phyloP scores from a whole-genome alignment of 805 yeast genomes.

The Yarrowia porcina region DNA sequence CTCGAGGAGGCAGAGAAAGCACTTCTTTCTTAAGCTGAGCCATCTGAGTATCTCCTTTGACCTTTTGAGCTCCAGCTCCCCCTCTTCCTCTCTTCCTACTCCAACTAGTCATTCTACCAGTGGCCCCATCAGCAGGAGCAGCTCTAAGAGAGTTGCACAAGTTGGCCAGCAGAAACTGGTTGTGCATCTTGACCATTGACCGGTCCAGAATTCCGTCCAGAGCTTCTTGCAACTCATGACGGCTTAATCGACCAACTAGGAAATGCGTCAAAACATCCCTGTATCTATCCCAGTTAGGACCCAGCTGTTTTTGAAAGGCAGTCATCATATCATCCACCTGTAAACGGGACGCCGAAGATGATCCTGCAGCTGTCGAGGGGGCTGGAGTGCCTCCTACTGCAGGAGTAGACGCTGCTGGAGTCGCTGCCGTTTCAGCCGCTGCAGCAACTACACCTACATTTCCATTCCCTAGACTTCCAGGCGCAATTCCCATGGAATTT shows the following conservation, averaged over 20 bases:
- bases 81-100: slow-evolving; percentile 52
- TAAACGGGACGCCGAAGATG: slow-evolving; percentile 39
- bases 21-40: slow-evolving; percentile 82
- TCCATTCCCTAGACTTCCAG: background rate
- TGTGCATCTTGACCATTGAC: slow-evolving; percentile 62
- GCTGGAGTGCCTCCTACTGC: slow-evolving; percentile 2
- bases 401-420: background rate
- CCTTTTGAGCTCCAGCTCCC: slow-evolving; percentile 41
- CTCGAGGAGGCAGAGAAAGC: slow-evolving; percentile 78
- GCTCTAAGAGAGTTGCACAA: slow-evolving; percentile 81
- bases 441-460: background rate
- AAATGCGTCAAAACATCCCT: slow-evolving; percentile 75
- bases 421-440: background rate
- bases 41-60: slow-evolving; percentile 55
- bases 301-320: slow-evolving; percentile 69
- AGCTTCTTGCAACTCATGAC: slow-evolving; percentile 64
- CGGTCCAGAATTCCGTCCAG: slow-evolving; percentile 55
- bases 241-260: slow-evolving; percentile 71
- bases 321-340: slow-evolving; percentile 66
- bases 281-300: slow-evolving; percentile 81
- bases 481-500: background rate
- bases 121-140: slow-evolving; percentile 44
- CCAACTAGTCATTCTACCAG: slow-evolving; percentile 42
- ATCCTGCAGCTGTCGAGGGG: background rate
- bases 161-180: slow-evolving; percentile 74